Conservation (phyloP, 257 asterid genomes). For the Solanum chaucha region DNA sequence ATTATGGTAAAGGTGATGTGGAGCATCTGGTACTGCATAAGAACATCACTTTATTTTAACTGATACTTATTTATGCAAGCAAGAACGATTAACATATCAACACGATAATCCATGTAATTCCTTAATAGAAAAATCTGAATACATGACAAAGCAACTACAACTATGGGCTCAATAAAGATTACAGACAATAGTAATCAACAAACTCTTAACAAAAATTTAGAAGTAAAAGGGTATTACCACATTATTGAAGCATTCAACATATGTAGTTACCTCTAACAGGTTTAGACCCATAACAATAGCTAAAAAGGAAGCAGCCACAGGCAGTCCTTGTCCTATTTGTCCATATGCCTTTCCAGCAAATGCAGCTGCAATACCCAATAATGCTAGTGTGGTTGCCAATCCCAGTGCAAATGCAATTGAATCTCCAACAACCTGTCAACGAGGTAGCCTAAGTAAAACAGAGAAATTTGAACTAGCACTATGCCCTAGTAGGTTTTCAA, state of each 20-base stretch:
- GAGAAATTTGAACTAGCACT: background rate
- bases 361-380: slow-evolving; percentile 89
- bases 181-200: background rate
- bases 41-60: background rate
- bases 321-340: slow-evolving; percentile 90
- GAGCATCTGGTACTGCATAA: background rate
- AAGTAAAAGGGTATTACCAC: background rate
- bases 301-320: slow-evolving; percentile 78
- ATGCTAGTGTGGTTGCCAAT: slow-evolving; percentile 85
- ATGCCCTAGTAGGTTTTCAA: background rate
- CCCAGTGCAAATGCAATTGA: slow-evolving; percentile 90
- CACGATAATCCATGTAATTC: background rate
- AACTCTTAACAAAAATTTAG: background rate
- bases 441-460: background rate
- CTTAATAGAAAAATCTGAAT: background rate
- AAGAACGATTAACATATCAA: background rate
- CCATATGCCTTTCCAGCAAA: slow-evolving; percentile 99
- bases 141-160: background rate
- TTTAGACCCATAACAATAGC: slow-evolving; percentile 87
- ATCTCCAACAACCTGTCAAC: slow-evolving; percentile 58
- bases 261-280: slow-evolving; percentile 61
- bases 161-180: background rate
- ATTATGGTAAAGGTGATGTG: background rate
- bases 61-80: background rate
- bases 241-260: background rate